Evolutionary conservation across 805 yeast species (phyloP).

Genomic region (Wickerhamiella allomyrinae): DNA sequence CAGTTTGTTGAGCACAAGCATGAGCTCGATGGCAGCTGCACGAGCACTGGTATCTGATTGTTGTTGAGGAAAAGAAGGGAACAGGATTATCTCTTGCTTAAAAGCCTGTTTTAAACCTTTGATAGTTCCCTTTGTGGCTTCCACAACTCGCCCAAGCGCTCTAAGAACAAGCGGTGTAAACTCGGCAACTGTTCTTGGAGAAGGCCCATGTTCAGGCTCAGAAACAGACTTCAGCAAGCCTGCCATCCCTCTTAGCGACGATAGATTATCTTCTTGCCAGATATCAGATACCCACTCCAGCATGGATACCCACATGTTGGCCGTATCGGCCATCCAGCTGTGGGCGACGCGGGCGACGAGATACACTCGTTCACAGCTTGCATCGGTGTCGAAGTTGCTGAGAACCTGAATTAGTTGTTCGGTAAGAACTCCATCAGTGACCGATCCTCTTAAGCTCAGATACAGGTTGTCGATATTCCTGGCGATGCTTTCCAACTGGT

Average conservation of each 20-base stretch:
- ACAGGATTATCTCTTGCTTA: neutral
- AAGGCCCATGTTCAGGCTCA: neutral
- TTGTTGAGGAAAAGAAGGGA: neutral
- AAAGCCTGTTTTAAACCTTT: neutral
- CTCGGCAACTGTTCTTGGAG: neutral
- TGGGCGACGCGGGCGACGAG: neutral
- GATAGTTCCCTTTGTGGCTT: neutral
- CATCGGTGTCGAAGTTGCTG: neutral
- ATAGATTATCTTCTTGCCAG: neutral
- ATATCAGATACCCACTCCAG: neutral
- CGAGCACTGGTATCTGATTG: neutral
- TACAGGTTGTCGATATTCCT: neutral
- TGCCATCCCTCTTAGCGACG: neutral
- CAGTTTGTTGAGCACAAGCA: neutral
- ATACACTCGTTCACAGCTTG: neutral
- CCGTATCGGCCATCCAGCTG: neutral
- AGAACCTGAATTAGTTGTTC: neutral
- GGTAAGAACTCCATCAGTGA: neutral
- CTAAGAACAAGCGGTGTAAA: neutral
- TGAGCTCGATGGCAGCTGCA: neutral
- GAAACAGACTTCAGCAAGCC: neutral
- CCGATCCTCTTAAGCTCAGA: neutral
- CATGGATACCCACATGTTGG: neutral
- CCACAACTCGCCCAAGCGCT: neutral
- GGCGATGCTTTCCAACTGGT: neutral